A percentile compares a stretch with the other conserved stretches of the same genome.
phyloP scores from a whole-genome alignment of 495 filamentous ascomycete genomes.

The Terfezia claveryi region DNA sequence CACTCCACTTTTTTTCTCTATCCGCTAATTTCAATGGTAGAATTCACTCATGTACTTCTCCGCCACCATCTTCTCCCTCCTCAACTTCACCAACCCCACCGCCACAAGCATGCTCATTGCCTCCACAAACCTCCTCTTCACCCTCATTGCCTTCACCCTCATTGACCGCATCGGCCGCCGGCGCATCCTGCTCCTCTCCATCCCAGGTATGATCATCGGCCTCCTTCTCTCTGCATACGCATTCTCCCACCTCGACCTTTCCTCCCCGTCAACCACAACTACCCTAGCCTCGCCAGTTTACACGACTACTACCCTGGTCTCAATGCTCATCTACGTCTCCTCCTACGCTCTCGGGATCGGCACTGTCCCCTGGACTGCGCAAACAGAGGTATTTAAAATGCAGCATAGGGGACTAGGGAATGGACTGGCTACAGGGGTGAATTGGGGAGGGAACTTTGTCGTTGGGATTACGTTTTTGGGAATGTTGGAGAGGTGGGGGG shows the following conservation, averaged over 20 bases:
- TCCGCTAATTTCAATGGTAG: slow-evolving; percentile 16
- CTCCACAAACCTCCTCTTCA: slow-evolving; percentile 63
- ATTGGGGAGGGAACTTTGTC: slow-evolving; percentile 77
- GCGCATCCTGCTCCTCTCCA: slow-evolving; percentile 59
- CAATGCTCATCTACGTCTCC: slow-evolving; percentile 63
- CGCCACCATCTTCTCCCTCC: slow-evolving; percentile 62
- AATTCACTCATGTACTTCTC: slow-evolving; percentile 94
- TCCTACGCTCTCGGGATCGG: slow-evolving; percentile 75
- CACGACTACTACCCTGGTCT: slow-evolving; percentile 37
- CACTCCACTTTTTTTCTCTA: background rate
- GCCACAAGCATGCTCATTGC: slow-evolving; percentile 64
- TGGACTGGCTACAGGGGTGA: slow-evolving; percentile 62
- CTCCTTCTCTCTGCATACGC: slow-evolving; percentile 42
- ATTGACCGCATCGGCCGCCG: slow-evolving; percentile 69
- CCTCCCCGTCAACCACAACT: slow-evolving; percentile 3
- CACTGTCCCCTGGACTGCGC: slow-evolving; percentile 72
- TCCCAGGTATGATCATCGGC: slow-evolving; percentile 60
- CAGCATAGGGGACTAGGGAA: slow-evolving; percentile 64
- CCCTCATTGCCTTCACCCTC: slow-evolving; percentile 46
- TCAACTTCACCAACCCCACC: slow-evolving; percentile 62
- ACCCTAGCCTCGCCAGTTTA: slow-evolving; percentile 13
- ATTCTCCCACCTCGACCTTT: slow-evolving; percentile 36
- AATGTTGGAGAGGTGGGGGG: slow-evolving; percentile 57
- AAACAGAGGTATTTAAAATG: slow-evolving; percentile 73
- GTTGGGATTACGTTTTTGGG: slow-evolving; percentile 71